phyloP scores from a whole-genome alignment of 768 basidiomycete genomes.

The Boletus subparvulus region DNA sequence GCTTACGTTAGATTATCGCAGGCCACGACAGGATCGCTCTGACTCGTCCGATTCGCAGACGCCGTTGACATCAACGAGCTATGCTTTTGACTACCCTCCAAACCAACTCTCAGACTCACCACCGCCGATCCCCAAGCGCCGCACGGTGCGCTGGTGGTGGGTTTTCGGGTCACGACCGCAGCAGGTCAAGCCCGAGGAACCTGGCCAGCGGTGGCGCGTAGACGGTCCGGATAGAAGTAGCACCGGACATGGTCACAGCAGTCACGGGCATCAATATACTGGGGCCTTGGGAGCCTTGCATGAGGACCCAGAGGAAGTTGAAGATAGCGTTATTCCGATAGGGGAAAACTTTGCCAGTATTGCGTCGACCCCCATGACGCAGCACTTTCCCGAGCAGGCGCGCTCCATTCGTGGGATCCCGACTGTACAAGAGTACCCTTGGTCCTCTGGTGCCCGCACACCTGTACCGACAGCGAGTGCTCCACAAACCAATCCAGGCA shows the following conservation, averaged over 20 bases:
- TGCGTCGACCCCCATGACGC: conserved; percentile 13
- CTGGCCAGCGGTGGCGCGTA: conserved; percentile 21
- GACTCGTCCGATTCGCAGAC: conserved; percentile 31
- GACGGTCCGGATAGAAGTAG: conserved; percentile 29
- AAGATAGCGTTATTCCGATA: conserved; percentile 18
- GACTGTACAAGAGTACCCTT: conserved; percentile 2
- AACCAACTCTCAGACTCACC: not conserved
- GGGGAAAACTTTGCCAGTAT: conserved; percentile 17
- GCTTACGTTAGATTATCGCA: not conserved
- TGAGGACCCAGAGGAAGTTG: conserved; percentile 13
- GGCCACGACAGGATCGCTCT: conserved; percentile 17
- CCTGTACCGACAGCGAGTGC: not conserved
- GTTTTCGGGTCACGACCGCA: conserved; percentile 24
- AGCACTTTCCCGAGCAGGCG: conserved; percentile 9
- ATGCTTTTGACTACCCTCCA: conserved; percentile 13
- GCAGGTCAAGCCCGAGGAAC: conserved; percentile 25
- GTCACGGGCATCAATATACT: conserved; percentile 6
- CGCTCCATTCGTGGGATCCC: conserved; percentile 3
- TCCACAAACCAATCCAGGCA: conserved; percentile 3
- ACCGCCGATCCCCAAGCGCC: conserved; percentile 1
- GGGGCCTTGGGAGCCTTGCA: conserved; percentile 6
- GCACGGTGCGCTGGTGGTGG: conserved; percentile 24
- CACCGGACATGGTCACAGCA: conserved; percentile 17
- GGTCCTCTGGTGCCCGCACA: not conserved
- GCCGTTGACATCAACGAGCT: conserved; percentile 18